Base-by-base conservation (phyloP, 768 basidiomycete genomes). In the Termitomyces sp. region DNA sequence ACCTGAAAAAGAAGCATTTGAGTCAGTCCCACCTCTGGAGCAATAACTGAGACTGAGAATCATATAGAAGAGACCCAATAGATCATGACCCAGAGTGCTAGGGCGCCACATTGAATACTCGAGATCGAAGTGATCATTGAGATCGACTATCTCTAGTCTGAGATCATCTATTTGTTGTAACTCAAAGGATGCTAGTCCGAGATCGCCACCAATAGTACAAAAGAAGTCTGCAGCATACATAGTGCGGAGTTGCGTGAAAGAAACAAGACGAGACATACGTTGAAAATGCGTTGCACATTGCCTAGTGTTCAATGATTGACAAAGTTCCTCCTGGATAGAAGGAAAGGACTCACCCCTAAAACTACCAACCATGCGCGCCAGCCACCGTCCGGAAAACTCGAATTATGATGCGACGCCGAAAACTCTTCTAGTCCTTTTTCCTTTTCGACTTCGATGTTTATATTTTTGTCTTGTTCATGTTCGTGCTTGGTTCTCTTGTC, bases 201-300 rank as follows among this genome's bases (percentile, higher is more conserved):
- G 13, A 32, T 47, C 47, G 12, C 13, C 20, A 26, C 10, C 7
- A 24, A 34, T n/a, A 8, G 18, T 2, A 6, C 24, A 7, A 14
- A 44, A 26, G 12, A 34, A 34, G 34, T 9, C 10, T 9, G 30
- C 24, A 44, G 13, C 20, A 43, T 14, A 24, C 43, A 44, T 6
- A 6, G 43, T 24, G 22, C 12, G 22, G 13, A 6, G 39, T 40
- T 34, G 34, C 10, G 36, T 37, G 36, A 16, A 40, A 2, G 16
- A 13, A 14, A 39, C 12, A n/a, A 24, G 26, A 47, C 8, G 36
- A 18, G 20, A 74, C 78, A 61, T 60, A 79, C 79, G 79, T 79
- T 34, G 78, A 69, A 58, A 79, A 79, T 6, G 77, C 73, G 55
- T 74, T 78, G 51, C 74, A 78, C 75, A 79, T 78, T 7, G 73